Evolutionary conservation across 164 flowering plant genomes (phyloP).

Genomic region (Pachysandra terminalis): DNA sequence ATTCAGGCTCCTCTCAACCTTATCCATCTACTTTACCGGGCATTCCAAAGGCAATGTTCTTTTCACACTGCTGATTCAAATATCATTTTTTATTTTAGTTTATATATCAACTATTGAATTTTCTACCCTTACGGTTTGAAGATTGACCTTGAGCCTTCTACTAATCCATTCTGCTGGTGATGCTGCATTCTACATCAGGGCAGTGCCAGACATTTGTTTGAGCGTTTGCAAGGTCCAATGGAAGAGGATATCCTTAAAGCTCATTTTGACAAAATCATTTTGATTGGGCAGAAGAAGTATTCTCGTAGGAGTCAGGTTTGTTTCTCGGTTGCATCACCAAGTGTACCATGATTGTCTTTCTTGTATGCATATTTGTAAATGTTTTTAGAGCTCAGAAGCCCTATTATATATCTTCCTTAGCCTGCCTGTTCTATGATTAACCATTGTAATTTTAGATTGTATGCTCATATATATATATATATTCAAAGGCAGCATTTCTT

Average conservation of each 20-base stretch:
- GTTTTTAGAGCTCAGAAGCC: neutral
- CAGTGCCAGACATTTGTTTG: constrained; percentile 90
- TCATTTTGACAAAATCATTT: constrained; percentile 74
- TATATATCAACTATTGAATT: neutral
- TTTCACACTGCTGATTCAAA: neutral
- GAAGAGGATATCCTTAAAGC: constrained; percentile 66
- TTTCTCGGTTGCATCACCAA: constrained; percentile 7
- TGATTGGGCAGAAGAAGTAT: constrained; percentile 51
- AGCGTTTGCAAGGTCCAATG: constrained; percentile 78
- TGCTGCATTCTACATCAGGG: constrained; percentile 50
- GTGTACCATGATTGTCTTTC: neutral
- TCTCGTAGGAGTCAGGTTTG: constrained; percentile 50
- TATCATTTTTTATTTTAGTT: neutral
- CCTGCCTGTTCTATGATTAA: neutral
- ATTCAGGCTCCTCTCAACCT: constrained; percentile 94
- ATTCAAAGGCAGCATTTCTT: too few species aligned
- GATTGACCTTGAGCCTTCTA: neutral
- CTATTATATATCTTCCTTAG: neutral
- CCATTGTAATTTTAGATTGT: neutral
- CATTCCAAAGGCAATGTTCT: constrained; percentile 75
- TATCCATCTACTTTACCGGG: constrained; percentile 93
- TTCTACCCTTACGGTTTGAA: neutral
- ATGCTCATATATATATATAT: neutral
- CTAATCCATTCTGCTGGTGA: constrained; percentile 1
- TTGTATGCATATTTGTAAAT: neutral